These are phyloP conservation scores for Ajuga reptans DNA, from an alignment of 305 asterid genomes.

Conservation along the genomic window DNA sequence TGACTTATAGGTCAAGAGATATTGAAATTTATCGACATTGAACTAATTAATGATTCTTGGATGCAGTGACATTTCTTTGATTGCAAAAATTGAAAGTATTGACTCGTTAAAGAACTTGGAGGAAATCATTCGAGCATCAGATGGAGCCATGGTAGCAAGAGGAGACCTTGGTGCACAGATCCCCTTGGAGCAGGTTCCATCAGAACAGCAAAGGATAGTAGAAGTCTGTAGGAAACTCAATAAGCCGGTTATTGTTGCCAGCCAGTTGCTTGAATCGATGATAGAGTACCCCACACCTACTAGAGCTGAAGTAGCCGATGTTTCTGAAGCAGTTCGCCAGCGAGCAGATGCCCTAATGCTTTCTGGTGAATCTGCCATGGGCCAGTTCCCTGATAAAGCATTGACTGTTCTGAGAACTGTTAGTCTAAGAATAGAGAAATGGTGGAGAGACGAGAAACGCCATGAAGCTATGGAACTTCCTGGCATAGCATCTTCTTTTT, in stretches of 20 bases:
- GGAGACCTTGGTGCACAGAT: slow-evolving; percentile 98
- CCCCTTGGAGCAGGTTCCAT: slow-evolving; percentile 96
- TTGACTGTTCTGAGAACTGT: slow-evolving; percentile 87
- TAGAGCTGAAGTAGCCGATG: slow-evolving; percentile 98
- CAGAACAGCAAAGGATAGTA: slow-evolving; percentile 84
- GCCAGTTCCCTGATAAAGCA: slow-evolving; percentile 94
- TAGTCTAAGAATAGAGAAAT: slow-evolving; percentile 91
- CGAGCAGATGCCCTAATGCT: slow-evolving; percentile 94
- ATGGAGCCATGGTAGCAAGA: slow-evolving; percentile 98
- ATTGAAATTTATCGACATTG: background rate
- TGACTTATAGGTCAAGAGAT: background rate
- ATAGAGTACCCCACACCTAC: slow-evolving; percentile 99
- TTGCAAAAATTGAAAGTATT: slow-evolving; percentile 89
- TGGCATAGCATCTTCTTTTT: slow-evolving; percentile 68
- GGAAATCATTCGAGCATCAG: slow-evolving; percentile 79
- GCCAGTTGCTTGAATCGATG: slow-evolving; percentile 97
- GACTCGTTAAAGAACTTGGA: slow-evolving; percentile 88
- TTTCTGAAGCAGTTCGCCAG: slow-evolving; percentile 96
- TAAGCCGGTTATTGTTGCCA: slow-evolving; percentile 90
- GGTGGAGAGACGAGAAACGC: slow-evolving; percentile 94
- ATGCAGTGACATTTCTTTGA: slow-evolving; percentile 76
- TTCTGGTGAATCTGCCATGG: slow-evolving; percentile 99
- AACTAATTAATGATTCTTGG: slow-evolving; percentile 18
- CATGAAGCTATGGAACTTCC: slow-evolving; percentile 70
- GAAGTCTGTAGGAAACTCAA: slow-evolving; percentile 79